These are phyloP conservation scores for Botrytis hyacinthi DNA, from an alignment of 2,329 filamentous ascomycete genomes.

Conservation along the genomic window DNA sequence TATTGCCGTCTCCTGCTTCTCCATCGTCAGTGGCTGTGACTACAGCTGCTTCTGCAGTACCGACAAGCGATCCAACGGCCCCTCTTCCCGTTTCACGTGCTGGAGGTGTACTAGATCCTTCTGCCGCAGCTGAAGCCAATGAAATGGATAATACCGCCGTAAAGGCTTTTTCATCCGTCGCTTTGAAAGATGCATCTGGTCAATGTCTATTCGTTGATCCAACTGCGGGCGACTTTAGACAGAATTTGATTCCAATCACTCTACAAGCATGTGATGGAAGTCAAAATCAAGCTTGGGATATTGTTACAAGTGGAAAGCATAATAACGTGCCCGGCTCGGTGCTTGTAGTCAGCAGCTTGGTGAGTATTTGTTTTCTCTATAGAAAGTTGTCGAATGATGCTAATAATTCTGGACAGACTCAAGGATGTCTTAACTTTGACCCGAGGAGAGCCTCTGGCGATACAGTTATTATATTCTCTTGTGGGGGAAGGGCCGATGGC, in stretches of 20 bases:
- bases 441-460: constrained; percentile 50
- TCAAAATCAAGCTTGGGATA: constrained; percentile 45
- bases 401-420: constrained; percentile 41
- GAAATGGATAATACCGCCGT: constrained; percentile 45
- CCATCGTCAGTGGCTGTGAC: background rate
- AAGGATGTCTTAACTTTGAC: constrained; percentile 60
- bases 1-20: background rate
- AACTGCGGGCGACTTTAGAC: constrained; percentile 47
- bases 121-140: constrained; percentile 43
- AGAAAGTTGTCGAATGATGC: background rate
- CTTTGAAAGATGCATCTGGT: constrained; percentile 45
- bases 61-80: constrained; percentile 4
- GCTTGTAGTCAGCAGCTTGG: constrained; percentile 54
- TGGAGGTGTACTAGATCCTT: constrained; percentile 16
- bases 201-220: constrained; percentile 46
- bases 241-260: constrained; percentile 46
- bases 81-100: constrained; percentile 10
- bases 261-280: constrained; percentile 44
- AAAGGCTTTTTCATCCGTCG: constrained; percentile 42
- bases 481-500: constrained; percentile 57
- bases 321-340: constrained; percentile 47
- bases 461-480: constrained; percentile 57
- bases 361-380: constrained; percentile 29
- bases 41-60: background rate
- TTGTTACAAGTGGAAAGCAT: constrained; percentile 50